Percentiles rank a stretch among this genome's conserved stretches.
Conservation (phyloP, 495 filamentous ascomycete species). For the Apiosordaria backusii region DNA sequence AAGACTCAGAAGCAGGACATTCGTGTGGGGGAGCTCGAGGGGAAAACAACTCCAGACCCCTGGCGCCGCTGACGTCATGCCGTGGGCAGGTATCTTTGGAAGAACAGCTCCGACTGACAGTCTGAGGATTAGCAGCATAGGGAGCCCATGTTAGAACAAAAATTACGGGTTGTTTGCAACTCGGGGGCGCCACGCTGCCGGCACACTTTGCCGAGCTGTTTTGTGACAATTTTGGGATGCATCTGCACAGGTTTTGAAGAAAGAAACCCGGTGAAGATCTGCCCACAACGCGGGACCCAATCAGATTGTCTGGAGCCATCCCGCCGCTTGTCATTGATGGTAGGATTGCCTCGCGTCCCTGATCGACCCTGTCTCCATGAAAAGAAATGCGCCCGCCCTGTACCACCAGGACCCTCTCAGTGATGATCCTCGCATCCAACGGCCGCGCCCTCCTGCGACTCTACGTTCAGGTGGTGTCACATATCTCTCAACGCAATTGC, state of each 20-base stretch:
- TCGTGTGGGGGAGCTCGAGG: background rate
- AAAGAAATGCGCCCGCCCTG: background rate
- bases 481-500: background rate
- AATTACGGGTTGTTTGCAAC: background rate
- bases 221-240: background rate
- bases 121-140: too few species aligned
- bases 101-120: background rate
- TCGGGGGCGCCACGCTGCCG: background rate
- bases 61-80: background rate
- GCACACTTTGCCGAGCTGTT: background rate
- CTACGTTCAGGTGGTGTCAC: background rate
- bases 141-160: too few species aligned
- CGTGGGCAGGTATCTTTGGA: too few species aligned
- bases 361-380: slow-evolving; percentile 7
- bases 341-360: slow-evolving; percentile 4
- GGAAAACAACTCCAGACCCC: background rate
- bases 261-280: background rate
- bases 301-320: background rate
- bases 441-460: background rate
- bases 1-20: too few species aligned
- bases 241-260: background rate
- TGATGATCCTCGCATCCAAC: background rate
- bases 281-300: background rate
- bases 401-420: background rate
- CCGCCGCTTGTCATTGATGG: background rate